Percentiles rank a stretch among this genome's conserved stretches.
Conservation (phyloP, 2,329 filamentous ascomycete genomes). For the Aspergillus neoniger region DNA sequence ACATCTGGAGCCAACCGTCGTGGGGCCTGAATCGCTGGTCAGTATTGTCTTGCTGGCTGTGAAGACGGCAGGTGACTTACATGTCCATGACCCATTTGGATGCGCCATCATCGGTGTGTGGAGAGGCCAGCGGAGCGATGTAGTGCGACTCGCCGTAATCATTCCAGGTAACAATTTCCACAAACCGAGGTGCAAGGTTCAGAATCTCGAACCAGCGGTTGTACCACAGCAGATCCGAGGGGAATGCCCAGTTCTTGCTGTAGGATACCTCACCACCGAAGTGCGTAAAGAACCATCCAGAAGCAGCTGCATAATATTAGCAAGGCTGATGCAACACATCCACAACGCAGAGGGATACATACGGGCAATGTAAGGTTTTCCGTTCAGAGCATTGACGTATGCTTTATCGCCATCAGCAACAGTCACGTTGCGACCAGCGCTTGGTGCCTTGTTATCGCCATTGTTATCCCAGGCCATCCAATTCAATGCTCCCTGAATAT, state of each 20-base stretch:
- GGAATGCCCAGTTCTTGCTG: constrained; percentile 56
- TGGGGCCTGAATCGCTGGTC: constrained; percentile 44
- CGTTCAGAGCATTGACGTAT: constrained; percentile 35
- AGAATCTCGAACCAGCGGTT: constrained; percentile 48
- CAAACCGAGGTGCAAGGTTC: constrained; percentile 49
- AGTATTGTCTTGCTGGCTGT: not conserved
- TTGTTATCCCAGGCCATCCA: constrained; percentile 50
- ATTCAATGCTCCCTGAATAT: constrained; percentile 46
- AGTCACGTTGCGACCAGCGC: constrained; percentile 39
- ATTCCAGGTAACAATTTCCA: constrained; percentile 53
- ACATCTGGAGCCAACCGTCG: constrained; percentile 56
- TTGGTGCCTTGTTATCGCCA: constrained; percentile 54
- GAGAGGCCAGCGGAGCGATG: constrained; percentile 51
- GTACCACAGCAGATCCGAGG: constrained; percentile 48
- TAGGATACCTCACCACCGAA: constrained; percentile 49
- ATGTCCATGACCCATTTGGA: constrained; percentile 56
- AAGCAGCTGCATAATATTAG: constrained; percentile 36
- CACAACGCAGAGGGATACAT: constrained; percentile 19
- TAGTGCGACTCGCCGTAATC: constrained; percentile 61
- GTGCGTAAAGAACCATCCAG: constrained; percentile 57
- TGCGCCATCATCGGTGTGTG: constrained; percentile 40
- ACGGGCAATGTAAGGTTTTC: constrained; percentile 54
- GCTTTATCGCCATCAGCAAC: constrained; percentile 43
- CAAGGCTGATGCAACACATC: not conserved
- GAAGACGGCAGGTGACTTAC: constrained; percentile 29